Evolutionary conservation across 73 alveolate species (phyloP).

Genomic region (Symbiodinium natans): DNA sequence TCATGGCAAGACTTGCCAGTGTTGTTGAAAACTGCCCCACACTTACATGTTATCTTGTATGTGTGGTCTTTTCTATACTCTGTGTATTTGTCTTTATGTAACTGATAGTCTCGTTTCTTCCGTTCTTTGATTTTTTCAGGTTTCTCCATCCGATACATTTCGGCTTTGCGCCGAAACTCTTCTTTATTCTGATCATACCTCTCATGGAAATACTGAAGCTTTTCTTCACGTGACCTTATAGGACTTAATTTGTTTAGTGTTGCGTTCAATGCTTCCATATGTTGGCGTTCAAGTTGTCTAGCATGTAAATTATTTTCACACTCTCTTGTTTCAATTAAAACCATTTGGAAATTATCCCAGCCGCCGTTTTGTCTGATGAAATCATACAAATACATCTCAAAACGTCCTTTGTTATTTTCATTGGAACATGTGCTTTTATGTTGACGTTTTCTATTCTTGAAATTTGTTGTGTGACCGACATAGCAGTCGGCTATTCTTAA

Average conservation of each 20-base stretch:
- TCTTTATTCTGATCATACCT: neutral
- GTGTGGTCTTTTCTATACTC: neutral
- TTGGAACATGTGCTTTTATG: no score
- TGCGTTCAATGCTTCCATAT: neutral
- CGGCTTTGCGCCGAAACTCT: neutral
- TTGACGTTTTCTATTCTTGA: neutral
- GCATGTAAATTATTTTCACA: neutral
- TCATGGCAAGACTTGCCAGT: no score
- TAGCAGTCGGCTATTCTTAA: no score
- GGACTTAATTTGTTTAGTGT: neutral
- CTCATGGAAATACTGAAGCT: neutral
- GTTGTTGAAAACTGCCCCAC: no score
- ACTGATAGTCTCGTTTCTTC: neutral
- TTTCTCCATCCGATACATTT: neutral
- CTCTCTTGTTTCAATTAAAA: neutral
- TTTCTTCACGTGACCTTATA: neutral
- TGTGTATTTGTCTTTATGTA: neutral
- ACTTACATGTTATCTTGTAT: neutral
- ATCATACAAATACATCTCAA: neutral
- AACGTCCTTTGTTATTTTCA: no score
- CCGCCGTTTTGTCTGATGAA: neutral
- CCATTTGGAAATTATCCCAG: neutral
- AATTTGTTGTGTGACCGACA: no score
- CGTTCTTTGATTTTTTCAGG: neutral
- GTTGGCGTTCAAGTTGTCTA: neutral